Evolutionary conservation across 2,329 filamentous ascomycete genomes (phyloP).

Genomic region (Penicillium psychrosexuale): DNA sequence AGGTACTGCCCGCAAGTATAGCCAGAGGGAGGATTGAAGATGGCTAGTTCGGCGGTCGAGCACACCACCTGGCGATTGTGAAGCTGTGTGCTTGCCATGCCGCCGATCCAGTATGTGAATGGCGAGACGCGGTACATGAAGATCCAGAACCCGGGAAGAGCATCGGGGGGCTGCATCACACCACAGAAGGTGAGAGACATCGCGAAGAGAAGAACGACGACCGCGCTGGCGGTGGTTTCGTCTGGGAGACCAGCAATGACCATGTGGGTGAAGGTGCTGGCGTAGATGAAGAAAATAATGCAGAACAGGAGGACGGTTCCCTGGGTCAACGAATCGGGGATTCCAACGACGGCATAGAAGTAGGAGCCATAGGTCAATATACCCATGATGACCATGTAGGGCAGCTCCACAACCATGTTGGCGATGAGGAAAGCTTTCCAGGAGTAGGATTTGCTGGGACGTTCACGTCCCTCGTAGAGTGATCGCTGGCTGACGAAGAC

Average conservation of each 20-base stretch:
- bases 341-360: constrained; percentile 73
- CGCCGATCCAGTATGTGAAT: constrained; percentile 51
- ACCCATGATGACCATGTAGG: constrained; percentile 74
- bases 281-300: constrained; percentile 72
- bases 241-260: constrained; percentile 72
- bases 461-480: constrained; percentile 80
- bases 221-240: constrained; percentile 69
- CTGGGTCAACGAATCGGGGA: constrained; percentile 64
- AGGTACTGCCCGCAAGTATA: constrained; percentile 62
- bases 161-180: constrained; percentile 63
- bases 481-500: constrained; percentile 78
- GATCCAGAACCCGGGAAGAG: constrained; percentile 67
- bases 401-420: constrained; percentile 79
- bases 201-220: constrained; percentile 72
- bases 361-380: constrained; percentile 73
- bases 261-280: constrained; percentile 76
- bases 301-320: constrained; percentile 75
- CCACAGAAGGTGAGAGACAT: constrained; percentile 77
- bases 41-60: constrained; percentile 64
- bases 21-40: constrained; percentile 58
- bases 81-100: constrained; percentile 68
- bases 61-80: constrained; percentile 66
- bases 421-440: constrained; percentile 84
- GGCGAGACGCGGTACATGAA: constrained; percentile 60
- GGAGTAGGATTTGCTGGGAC: constrained; percentile 77